Evolutionary conservation across 169 alveolate species (phyloP).

Genomic region (Prorocentrum cordatum): DNA sequence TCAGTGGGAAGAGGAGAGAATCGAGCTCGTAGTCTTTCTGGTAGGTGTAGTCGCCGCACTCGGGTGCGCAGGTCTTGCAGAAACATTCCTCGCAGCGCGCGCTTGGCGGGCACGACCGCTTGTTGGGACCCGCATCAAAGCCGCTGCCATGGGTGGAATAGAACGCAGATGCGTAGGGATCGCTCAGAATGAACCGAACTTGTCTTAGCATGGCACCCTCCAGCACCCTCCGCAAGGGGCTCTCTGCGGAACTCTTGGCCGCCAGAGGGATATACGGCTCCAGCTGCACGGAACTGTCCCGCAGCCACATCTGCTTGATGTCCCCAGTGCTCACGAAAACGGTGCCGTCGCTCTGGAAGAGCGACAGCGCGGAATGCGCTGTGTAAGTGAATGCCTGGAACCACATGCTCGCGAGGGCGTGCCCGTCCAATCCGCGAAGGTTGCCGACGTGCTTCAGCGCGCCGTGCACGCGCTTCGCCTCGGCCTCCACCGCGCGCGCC

Average conservation of each 20-base stretch:
- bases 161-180: no score
- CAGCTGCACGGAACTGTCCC: background rate
- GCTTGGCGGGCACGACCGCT: background rate
- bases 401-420: background rate
- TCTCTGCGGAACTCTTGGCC: background rate
- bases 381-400: background rate
- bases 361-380: background rate
- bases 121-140: no score
- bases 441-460: no score
- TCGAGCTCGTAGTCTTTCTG: background rate
- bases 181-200: no score
- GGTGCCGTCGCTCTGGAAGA: background rate
- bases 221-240: no score
- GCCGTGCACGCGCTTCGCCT: no score
- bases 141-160: no score
- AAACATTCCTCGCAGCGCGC: background rate
- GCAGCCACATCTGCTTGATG: background rate
- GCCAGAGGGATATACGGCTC: background rate
- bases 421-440: no score
- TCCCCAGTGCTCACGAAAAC: conserved; percentile 8
- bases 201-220: no score
- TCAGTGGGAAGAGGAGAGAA: background rate
- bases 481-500: no score
- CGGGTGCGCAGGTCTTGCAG: background rate
- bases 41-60: background rate